These are phyloP conservation scores for Eutrema heterophyllum DNA, from an alignment of 345 rosid species.

Conservation along the genomic window DNA sequence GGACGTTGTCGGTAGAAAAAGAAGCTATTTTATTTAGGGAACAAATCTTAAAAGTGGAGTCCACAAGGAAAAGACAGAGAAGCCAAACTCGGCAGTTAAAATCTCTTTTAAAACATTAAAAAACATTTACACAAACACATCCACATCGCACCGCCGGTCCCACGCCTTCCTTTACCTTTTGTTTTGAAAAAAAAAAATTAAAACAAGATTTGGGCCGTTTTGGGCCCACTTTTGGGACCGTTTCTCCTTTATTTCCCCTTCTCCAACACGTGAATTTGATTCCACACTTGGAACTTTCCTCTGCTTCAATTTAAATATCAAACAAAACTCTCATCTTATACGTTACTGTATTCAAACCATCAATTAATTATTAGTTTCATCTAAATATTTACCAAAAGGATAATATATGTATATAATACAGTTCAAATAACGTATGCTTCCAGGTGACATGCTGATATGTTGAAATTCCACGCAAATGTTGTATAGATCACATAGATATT, in stretches of 20 bases:
- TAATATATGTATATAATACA: background rate
- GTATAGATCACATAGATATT: background rate
- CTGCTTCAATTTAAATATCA: constrained; percentile 7
- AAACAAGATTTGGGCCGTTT: constrained; percentile 17
- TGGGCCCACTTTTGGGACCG: constrained; percentile 31
- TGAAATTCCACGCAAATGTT: background rate
- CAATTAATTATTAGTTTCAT: background rate
- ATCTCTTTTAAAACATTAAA: background rate
- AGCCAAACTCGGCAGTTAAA: constrained; percentile 15
- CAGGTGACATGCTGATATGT: constrained; percentile 11
- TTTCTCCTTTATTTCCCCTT: constrained; percentile 14
- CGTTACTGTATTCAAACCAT: background rate
- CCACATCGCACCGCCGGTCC: constrained; percentile 30
- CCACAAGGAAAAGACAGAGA: constrained; percentile 10
- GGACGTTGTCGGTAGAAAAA: constrained; percentile 26
- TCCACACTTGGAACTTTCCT: constrained; percentile 36
- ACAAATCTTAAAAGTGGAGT: constrained; percentile 29
- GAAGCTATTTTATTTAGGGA: constrained; percentile 11
- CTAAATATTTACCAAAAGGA: too few relatives aligned
- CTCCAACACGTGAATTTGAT: constrained; percentile 31
- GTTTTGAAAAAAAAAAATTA: background rate
- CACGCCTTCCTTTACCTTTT: background rate
- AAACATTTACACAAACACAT: constrained; percentile 22
- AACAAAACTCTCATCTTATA: background rate
- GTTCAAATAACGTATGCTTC: constrained; percentile 2